Base-by-base conservation (phyloP, 768 basidiomycete species). In the Mycena leptocephala region DNA sequence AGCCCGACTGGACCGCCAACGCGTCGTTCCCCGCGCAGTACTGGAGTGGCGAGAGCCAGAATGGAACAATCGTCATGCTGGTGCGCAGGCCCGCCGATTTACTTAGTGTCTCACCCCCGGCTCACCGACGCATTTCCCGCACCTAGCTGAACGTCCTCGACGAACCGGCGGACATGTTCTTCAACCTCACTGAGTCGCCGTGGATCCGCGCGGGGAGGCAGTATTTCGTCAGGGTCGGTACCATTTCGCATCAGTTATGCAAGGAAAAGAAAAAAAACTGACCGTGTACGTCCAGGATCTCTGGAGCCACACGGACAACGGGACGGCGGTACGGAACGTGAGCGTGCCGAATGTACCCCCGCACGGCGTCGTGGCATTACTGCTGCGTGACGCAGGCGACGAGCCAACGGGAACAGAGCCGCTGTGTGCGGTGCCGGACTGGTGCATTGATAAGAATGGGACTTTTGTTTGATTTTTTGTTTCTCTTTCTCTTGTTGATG, bases 281-380 rank as follows among this genome's bases (percentile, higher is more conserved):
- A 32, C 6, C 26, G 13, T 30, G 26, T 56, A 6, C 8, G 33
- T 33, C 20, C 75, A 95, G 92, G 94, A 95, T 79, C 86, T 95
- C 2, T 95, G 94, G 94, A 81, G 90, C 5, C 94, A 95, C 81
- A 94, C 92, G 26, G 85, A 93, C 78, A 94, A 93, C 78, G 93
- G 93, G 4, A 94, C 92, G 0, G 91, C 90, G 1, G 86, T 92
- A 28, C 89, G 93, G 22, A 92, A 90, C 81, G 87, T 94, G 79
- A 91, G 90, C 4, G 88, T 85, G 5, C 64, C 84, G 11, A 84
- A 82, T 24, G 92, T 95, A 14, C 93, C 93, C 4, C 79, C 92
- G 9, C 94, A 95, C 74, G 94, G 93, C 5, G 93, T 94, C 30
- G 90, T 92, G 28, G 94, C 93, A 35, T 79, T 95, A 11, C 84